Base-by-base conservation (phyloP, 495 filamentous ascomycete genomes). In the Aspergillus indologenus region DNA sequence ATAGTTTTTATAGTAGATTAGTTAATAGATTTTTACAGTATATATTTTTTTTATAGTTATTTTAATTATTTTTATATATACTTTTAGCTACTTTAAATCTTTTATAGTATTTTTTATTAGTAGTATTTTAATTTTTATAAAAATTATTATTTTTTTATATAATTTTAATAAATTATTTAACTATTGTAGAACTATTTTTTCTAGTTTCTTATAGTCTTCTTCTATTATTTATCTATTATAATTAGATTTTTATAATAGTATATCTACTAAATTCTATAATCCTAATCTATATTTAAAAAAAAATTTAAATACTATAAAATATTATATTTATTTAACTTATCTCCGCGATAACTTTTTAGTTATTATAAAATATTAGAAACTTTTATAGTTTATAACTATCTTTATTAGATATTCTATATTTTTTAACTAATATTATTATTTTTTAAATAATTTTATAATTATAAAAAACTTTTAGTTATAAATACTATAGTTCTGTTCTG, bases 381-480 rank as follows among this genome's bases (percentile, higher is more conserved):
- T 48, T 48, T 23, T 48, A 48, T 48, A 48, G 18, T 48, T 48
- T n/a, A 48, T 48, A 48, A 48, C 12, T 48, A 20, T 48, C 12
- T 24, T 22, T 23, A 48, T 22, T 48, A 22, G 11, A 48, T 22
- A 22, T 22, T 48, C 9, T 21, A 22, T 22, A 22, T 48, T 23
- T 24, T 48, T 14, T 48, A 48, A 12, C 23, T 48, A 48, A 23
- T 48, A 48, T 22, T 23, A 23, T 22, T 48, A 48, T 48, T 20
- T 12, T 24, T 22, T 48, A 48, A 48, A 48, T 23, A 23, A 48
- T 22, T 48, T 24, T 48, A 48, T 48, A n/a, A 48, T 48, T 48
- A 48, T 48, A 48, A 48, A 11, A n/a, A 48, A 24, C 17, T 48
- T 24, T 48, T 48, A 48, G 23, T 48, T 48, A 48, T 48, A 48